Percentiles rank a stretch among this genome's conserved stretches.
These are phyloP conservation scores for Carex kokanica DNA, from an alignment of 176 grass and related monocot species.

Conservation along the genomic window DNA sequence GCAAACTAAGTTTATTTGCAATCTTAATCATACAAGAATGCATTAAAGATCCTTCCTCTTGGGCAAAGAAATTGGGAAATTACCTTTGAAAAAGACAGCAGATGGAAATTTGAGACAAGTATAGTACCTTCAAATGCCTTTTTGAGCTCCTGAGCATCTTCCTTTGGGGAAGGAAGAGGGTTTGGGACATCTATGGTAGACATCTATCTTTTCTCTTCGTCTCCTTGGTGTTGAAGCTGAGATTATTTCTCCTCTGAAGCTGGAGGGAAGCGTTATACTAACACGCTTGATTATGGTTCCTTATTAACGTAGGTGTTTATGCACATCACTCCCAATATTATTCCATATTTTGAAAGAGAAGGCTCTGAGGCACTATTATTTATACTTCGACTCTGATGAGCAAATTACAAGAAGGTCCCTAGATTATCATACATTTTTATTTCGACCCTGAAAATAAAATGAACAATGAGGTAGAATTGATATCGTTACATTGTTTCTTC, in stretches of 20 bases:
- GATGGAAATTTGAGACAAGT: neutral
- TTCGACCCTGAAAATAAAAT: neutral
- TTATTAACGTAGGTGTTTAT: neutral
- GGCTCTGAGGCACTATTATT: neutral
- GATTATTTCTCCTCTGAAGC: neutral
- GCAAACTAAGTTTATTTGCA: too few species aligned
- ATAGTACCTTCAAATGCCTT: slow-evolving; percentile 56
- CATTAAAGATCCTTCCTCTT: neutral
- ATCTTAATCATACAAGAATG: neutral
- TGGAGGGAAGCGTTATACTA: slow-evolving; percentile 12
- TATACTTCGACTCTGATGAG: neutral
- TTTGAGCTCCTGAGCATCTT: slow-evolving; percentile 45
- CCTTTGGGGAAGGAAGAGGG: slow-evolving; percentile 31
- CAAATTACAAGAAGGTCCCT: neutral
- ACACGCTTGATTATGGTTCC: neutral
- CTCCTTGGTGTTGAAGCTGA: neutral
- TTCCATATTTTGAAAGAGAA: neutral
- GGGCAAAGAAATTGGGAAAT: neutral
- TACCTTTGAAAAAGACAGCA: neutral
- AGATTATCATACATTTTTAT: neutral
- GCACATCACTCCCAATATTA: neutral
- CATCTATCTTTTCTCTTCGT: slow-evolving; percentile 33
- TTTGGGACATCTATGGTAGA: slow-evolving; percentile 39
- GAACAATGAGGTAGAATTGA: too few species aligned
- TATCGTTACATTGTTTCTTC: neutral